phyloP scores from a whole-genome alignment of 2,329 filamentous ascomycete genomes.

The Penicillium expansum region DNA sequence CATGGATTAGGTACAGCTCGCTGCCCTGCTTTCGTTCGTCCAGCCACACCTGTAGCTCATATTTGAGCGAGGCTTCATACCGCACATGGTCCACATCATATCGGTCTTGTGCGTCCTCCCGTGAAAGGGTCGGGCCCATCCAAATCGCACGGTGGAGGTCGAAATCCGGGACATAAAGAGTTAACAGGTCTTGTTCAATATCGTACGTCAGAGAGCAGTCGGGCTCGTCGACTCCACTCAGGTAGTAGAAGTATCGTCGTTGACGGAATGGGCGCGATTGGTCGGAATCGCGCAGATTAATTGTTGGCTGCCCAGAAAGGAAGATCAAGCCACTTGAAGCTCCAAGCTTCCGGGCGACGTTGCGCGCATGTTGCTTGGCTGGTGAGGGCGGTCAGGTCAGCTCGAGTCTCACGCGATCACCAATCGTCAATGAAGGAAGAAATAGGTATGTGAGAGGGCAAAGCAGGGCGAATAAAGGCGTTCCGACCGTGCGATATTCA shows the following conservation, averaged over 20 bases:
- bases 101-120: conserved; percentile 57
- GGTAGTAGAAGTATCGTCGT: conserved; percentile 61
- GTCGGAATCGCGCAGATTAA: conserved; percentile 58
- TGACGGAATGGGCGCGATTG: conserved; percentile 57
- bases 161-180: conserved; percentile 70
- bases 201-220: conserved; percentile 59
- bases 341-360: conserved; percentile 45
- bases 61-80: conserved; percentile 51
- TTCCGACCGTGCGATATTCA: conserved; percentile 3
- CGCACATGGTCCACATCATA: conserved; percentile 71
- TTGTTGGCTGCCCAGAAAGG: conserved; percentile 51
- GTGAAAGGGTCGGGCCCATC: conserved; percentile 42
- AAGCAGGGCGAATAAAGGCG: background rate
- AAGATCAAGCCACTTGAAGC: conserved; percentile 54
- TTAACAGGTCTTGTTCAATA: conserved; percentile 59
- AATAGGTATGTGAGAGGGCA: conserved; percentile 1
- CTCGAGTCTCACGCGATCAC: conserved; percentile 6
- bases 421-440: background rate
- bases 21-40: conserved; percentile 23
- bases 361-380: conserved; percentile 53
- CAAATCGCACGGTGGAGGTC: conserved; percentile 51
- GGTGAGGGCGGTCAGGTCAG: conserved; percentile 8
- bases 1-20: conserved; percentile 40
- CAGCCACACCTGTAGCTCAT: conserved; percentile 49
- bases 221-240: conserved; percentile 54